These are phyloP conservation scores for Anisogramma anomala DNA, from an alignment of 2,329 filamentous ascomycete genomes.

Conservation along the genomic window DNA sequence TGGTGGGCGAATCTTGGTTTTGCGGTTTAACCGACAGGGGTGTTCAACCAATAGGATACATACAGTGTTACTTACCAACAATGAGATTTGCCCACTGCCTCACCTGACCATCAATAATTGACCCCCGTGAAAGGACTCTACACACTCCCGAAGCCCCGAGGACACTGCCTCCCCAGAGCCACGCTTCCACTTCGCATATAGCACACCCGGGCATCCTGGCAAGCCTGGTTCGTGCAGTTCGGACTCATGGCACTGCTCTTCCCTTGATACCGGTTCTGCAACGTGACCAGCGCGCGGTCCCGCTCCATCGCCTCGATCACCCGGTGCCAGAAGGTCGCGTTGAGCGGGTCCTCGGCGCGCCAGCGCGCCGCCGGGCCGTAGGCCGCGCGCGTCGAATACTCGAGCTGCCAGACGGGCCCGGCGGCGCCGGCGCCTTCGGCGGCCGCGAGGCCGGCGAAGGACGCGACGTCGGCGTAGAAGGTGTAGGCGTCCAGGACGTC, in stretches of 20 bases:
- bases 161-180: conserved; percentile 38
- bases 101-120: too few relatives aligned
- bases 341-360: conserved; percentile 38
- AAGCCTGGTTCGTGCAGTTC: conserved; percentile 39
- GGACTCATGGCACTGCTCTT: conserved; percentile 39
- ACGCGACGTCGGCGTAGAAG: conserved; percentile 29
- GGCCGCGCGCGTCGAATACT: conserved; percentile 31
- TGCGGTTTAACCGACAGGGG: too few relatives aligned
- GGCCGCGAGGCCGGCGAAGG: conserved; percentile 27
- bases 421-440: conserved; percentile 11
- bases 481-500: conserved; percentile 31
- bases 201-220: conserved; percentile 43
- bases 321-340: conserved; percentile 47
- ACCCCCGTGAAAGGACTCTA: conserved; percentile 26
- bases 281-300: conserved; percentile 34
- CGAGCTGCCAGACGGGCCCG: conserved; percentile 28
- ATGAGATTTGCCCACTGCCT: too few relatives aligned
- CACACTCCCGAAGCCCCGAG: conserved; percentile 35
- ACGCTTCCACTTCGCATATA: conserved; percentile 47
- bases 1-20: too few relatives aligned
- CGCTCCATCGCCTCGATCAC: conserved; percentile 46
- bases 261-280: conserved; percentile 40
- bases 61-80: too few relatives aligned
- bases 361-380: conserved; percentile 28
- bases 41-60: too few relatives aligned